Conservation (phyloP, 2,329 filamentous ascomycete genomes). For the Aspergillus piperis region DNA sequence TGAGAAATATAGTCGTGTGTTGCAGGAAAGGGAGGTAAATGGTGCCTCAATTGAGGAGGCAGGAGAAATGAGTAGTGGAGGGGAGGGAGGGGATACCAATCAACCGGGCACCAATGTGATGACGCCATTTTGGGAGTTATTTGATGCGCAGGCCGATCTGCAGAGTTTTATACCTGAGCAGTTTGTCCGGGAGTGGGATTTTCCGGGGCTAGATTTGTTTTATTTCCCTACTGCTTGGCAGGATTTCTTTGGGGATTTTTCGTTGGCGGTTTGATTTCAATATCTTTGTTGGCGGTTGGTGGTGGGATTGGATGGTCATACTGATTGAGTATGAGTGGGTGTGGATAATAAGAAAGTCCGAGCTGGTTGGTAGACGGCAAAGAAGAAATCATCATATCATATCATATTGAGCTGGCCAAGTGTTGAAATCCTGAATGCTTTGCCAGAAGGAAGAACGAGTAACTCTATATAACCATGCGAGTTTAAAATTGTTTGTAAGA, state of each 20-base stretch:
- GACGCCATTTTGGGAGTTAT: constrained; percentile 37
- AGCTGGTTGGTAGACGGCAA: neutral
- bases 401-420: neutral
- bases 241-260: constrained; percentile 51
- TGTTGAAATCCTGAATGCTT: neutral
- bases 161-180: constrained; percentile 58
- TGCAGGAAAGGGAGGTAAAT: constrained; percentile 38
- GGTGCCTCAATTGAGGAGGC: neutral
- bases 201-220: constrained; percentile 56
- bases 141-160: constrained; percentile 49
- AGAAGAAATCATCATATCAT: neutral
- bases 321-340: no score
- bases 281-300: neutral
- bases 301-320: no score
- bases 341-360: no score
- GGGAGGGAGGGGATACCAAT: constrained; percentile 12
- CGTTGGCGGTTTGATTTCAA: constrained; percentile 26
- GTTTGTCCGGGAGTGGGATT: constrained; percentile 61
- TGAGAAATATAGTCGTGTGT: constrained; percentile 52
- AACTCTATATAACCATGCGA: neutral
- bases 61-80: neutral
- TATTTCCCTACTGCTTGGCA: constrained; percentile 53
- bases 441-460: neutral
- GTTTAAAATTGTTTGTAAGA: neutral
- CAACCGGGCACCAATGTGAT: neutral